phyloP scores from a whole-genome alignment of 352 stramenopile species.

The Pythium plurisporium region DNA sequence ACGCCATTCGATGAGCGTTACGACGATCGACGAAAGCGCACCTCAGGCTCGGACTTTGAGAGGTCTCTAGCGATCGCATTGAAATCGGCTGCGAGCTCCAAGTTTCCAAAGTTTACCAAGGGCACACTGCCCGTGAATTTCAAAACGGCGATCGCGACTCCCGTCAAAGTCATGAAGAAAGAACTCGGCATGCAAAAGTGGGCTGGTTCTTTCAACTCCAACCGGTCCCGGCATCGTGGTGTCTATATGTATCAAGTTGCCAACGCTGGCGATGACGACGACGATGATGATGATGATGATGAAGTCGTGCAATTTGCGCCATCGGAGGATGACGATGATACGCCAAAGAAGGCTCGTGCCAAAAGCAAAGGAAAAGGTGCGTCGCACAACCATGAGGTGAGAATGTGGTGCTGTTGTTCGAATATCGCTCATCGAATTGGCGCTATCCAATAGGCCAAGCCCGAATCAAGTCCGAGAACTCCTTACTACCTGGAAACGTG shows the following conservation, averaged over 20 bases:
- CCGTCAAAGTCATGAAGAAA: constrained; percentile 38
- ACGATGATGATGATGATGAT: not conserved
- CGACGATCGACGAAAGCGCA: constrained; percentile 27
- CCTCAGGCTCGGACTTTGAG: constrained; percentile 41
- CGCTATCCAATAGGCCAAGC: too few species aligned
- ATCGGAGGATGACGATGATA: not conserved
- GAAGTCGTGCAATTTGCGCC: not conserved
- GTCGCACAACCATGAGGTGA: not conserved
- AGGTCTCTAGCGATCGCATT: constrained; percentile 29
- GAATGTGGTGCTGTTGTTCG: too few species aligned
- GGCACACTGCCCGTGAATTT: constrained; percentile 44
- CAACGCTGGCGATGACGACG: not conserved
- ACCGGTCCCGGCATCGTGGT: constrained; percentile 30
- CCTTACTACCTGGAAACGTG: not conserved
- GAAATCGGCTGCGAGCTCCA: constrained; percentile 37
- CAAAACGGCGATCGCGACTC: constrained; percentile 18
- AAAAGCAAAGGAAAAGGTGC: not conserved
- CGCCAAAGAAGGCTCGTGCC: not conserved
- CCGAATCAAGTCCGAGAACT: not conserved
- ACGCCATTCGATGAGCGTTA: constrained; percentile 36
- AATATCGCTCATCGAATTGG: too few species aligned
- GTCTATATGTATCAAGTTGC: constrained; percentile 26
- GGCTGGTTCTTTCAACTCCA: constrained; percentile 42
- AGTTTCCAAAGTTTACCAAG: constrained; percentile 45
- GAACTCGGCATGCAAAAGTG: constrained; percentile 38